A percentile compares a stretch with the other conserved stretches of the same genome.
Evolutionary conservation across 1,284 basidiomycete genomes (phyloP).

Genomic region (Sporisorium graminicola): DNA sequence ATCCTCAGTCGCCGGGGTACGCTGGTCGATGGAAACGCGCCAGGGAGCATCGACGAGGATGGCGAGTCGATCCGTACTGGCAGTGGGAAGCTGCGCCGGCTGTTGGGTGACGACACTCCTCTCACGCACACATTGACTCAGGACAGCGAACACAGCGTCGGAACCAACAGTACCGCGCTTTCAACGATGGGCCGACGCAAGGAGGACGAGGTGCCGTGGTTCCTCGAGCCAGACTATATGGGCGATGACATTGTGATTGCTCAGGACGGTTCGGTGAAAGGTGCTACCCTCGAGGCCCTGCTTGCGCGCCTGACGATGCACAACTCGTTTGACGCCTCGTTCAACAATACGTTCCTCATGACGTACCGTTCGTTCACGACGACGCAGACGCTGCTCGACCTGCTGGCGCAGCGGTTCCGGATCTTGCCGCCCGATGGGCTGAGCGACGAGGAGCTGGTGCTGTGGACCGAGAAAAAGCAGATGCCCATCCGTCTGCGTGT

Average conservation of each 20-base stretch:
- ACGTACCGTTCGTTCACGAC: constrained; percentile 97
- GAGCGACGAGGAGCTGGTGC: constrained; percentile 76
- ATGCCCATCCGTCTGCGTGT: constrained; percentile 79
- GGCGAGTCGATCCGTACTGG: constrained; percentile 24
- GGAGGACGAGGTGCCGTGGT: constrained; percentile 77
- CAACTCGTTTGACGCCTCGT: constrained; percentile 76
- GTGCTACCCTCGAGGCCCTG: constrained; percentile 85
- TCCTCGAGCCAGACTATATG: constrained; percentile 81
- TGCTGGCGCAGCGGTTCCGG: constrained; percentile 86
- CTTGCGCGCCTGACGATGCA: constrained; percentile 92
- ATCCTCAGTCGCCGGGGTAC: constrained; percentile 48
- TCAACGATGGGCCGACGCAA: constrained; percentile 31
- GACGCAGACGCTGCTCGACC: constrained; percentile 84
- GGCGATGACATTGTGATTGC: constrained; percentile 86
- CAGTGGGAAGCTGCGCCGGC: constrained; percentile 72
- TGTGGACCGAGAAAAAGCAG: constrained; percentile 91
- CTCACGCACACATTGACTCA: constrained; percentile 28
- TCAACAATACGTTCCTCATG: constrained; percentile 92
- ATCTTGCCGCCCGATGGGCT: constrained; percentile 82
- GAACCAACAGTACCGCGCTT: constrained; percentile 13
- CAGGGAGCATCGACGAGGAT: constrained; percentile 44
- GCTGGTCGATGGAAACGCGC: constrained; percentile 26
- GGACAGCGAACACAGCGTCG: constrained; percentile 41
- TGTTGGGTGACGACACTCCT: constrained; percentile 79
- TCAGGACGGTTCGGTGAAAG: constrained; percentile 78